Evolutionary conservation across 331 rosid genomes (phyloP).

Genomic region (Telfairia occidentalis): DNA sequence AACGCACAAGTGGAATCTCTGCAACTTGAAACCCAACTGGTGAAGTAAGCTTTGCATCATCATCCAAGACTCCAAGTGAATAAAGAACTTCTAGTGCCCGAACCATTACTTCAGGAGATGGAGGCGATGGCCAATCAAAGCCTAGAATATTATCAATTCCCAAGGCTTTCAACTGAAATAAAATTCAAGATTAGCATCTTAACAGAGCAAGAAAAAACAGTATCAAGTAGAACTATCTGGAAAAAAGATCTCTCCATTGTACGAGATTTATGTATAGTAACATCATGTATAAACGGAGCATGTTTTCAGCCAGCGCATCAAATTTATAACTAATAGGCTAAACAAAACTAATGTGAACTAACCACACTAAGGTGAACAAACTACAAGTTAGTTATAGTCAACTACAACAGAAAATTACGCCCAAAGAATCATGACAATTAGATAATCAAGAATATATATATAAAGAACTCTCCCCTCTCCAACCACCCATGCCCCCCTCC

Average conservation of each 20-base stretch:
- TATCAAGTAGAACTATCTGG: background rate
- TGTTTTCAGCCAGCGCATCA: background rate
- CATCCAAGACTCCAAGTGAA: conserved; percentile 79
- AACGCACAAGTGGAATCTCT: conserved; percentile 86
- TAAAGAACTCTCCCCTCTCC: no score
- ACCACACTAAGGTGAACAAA: background rate
- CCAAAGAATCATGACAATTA: background rate
- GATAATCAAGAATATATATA: no score
- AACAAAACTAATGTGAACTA: background rate
- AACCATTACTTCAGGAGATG: conserved; percentile 91
- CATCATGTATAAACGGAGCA: background rate
- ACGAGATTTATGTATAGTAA: background rate
- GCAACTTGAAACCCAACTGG: conserved; percentile 94
- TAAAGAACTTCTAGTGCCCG: conserved; percentile 85
- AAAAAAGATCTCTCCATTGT: background rate
- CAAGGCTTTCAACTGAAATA: conserved; percentile 71
- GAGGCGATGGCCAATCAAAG: conserved; percentile 97
- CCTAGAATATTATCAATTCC: conserved; percentile 94
- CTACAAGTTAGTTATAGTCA: background rate
- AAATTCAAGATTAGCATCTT: conserved; percentile 17
- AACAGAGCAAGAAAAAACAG: background rate
- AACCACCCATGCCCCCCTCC: no score
- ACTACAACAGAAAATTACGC: background rate
- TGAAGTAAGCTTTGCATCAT: conserved; percentile 90
- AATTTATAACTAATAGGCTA: background rate